These are phyloP conservation scores for Gamsiella multidivaricata DNA, from an alignment of 192 early-diverging fungal genomes.

Conservation along the genomic window DNA sequence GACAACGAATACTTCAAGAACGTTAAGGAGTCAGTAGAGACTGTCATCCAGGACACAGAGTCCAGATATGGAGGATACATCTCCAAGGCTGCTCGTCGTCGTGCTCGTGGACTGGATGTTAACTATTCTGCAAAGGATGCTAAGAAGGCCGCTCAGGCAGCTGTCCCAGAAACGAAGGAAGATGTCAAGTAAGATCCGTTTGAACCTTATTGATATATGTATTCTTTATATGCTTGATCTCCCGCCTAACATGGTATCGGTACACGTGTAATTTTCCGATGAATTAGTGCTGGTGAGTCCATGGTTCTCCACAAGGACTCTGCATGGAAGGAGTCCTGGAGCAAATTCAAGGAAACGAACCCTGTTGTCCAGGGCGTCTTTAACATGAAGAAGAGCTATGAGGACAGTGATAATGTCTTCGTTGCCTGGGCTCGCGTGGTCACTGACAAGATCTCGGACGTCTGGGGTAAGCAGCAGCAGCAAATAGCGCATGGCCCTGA, in stretches of 20 bases:
- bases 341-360: slow-evolving; percentile 89
- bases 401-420: slow-evolving; percentile 91
- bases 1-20: slow-evolving; percentile 73
- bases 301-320: slow-evolving; percentile 90
- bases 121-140: slow-evolving; percentile 51
- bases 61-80: slow-evolving; percentile 80
- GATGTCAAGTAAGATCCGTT: slow-evolving; percentile 35
- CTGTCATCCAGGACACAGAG: slow-evolving; percentile 76
- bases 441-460: slow-evolving; percentile 80
- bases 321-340: slow-evolving; percentile 91
- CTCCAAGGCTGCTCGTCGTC: slow-evolving; percentile 78
- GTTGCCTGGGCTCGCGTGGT: slow-evolving; percentile 79
- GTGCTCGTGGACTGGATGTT: slow-evolving; percentile 55
- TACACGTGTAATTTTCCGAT: background rate
- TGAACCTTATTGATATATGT: slow-evolving; percentile 1
- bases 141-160: slow-evolving; percentile 52
- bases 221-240: background rate
- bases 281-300: slow-evolving; percentile 71
- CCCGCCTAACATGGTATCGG: no score
- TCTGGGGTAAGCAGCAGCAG: slow-evolving; percentile 65
- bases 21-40: slow-evolving; percentile 71
- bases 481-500: background rate
- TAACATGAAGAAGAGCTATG: slow-evolving; percentile 78
- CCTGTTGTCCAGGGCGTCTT: slow-evolving; percentile 86
- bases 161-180: slow-evolving; percentile 34